These are phyloP conservation scores for Chamaenerion angustifolium DNA, from an alignment of 345 rosid species.

Conservation along the genomic window DNA sequence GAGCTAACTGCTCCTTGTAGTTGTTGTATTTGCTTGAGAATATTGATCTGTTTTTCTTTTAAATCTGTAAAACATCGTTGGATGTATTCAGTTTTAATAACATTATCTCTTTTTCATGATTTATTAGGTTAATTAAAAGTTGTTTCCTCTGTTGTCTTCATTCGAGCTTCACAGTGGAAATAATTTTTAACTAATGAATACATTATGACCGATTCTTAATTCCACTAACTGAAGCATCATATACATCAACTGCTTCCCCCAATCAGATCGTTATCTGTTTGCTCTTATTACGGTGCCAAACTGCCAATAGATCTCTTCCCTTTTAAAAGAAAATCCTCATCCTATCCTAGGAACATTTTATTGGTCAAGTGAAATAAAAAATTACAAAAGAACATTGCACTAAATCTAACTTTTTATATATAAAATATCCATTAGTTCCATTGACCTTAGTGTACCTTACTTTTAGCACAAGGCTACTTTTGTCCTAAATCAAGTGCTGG, in stretches of 20 bases:
- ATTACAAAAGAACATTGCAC: background rate
- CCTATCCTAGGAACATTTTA: conserved; percentile 7
- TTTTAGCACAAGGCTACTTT: too few species aligned
- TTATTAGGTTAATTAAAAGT: too few species aligned
- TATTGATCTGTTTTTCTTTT: too few species aligned
- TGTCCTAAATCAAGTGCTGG: too few species aligned
- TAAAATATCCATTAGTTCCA: conserved; percentile 4
- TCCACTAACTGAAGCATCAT: conserved; percentile 33
- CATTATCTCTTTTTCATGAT: too few species aligned
- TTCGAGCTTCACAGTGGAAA: conserved; percentile 8
- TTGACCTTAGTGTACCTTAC: too few species aligned
- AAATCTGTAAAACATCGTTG: too few species aligned
- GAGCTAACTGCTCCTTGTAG: too few species aligned
- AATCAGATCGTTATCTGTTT: background rate
- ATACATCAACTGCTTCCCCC: conserved; percentile 6
- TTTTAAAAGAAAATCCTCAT: background rate
- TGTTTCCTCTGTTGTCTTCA: conserved; percentile 8
- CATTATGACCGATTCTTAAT: conserved; percentile 32
- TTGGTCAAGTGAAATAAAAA: background rate
- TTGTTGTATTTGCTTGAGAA: too few species aligned
- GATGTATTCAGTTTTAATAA: too few species aligned
- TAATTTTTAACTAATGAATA: background rate
- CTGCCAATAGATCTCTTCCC: too few species aligned
- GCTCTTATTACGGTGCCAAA: background rate
- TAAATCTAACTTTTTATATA: too few species aligned